Percentiles rank a stretch among this genome's conserved stretches.
These are phyloP conservation scores for Trichoderma atrobrunneum DNA, from an alignment of 2,329 filamentous ascomycete species.

Conservation along the genomic window DNA sequence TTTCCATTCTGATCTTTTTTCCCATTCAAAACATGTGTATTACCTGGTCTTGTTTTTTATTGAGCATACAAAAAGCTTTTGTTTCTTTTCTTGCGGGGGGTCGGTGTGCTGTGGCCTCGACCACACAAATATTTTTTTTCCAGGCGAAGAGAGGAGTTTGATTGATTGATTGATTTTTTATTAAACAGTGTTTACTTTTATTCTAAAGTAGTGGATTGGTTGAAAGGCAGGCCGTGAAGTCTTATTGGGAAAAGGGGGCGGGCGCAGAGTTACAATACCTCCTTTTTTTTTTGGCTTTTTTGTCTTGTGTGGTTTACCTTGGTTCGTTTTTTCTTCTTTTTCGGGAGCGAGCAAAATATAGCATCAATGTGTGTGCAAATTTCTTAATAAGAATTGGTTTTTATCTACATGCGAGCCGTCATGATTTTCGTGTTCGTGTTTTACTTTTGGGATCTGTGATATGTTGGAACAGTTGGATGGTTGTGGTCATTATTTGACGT, in stretches of 20 bases:
- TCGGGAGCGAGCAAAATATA: slow-evolving; percentile 6
- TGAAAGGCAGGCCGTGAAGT: slow-evolving; percentile 14
- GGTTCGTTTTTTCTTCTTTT: not conserved
- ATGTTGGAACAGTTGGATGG: not conserved
- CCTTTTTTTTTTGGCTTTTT: not conserved
- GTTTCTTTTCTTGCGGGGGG: slow-evolving; percentile 5
- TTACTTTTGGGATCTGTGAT: not conserved
- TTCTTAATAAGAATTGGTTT: slow-evolving; percentile 1
- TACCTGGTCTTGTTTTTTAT: slow-evolving; percentile 10
- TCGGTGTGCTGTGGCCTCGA: not conserved
- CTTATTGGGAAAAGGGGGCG: slow-evolving; percentile 4
- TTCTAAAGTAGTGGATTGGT: slow-evolving; percentile 2
- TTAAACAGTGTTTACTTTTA: not conserved
- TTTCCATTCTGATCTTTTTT: not conserved
- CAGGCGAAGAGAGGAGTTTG: slow-evolving; percentile 17
- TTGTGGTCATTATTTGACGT: not conserved
- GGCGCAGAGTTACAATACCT: slow-evolving; percentile 2
- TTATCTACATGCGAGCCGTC: not conserved
- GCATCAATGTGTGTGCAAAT: not conserved
- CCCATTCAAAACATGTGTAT: slow-evolving; percentile 2
- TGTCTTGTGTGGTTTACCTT: not conserved
- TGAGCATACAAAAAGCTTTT: slow-evolving; percentile 15
- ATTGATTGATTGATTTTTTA: not conserved
- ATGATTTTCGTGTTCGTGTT: not conserved
- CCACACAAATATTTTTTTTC: slow-evolving; percentile 12